These are phyloP conservation scores for Cordyceps fumosorosea DNA, from an alignment of 2,329 filamentous ascomycete genomes.

Conservation along the genomic window DNA sequence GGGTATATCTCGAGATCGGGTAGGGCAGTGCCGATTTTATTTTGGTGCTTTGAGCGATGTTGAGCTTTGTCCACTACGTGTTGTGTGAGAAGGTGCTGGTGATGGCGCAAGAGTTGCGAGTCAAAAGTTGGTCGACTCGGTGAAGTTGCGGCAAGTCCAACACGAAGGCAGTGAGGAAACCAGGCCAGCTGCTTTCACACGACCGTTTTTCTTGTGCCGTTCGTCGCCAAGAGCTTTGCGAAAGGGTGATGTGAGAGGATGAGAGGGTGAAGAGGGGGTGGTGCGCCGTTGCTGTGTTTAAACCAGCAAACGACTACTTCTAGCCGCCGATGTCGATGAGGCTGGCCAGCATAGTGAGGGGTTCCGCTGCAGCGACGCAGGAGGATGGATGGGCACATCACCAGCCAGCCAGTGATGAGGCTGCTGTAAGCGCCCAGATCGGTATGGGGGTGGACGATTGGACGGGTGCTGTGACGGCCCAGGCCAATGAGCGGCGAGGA, in stretches of 20 bases:
- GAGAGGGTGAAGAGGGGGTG: background rate
- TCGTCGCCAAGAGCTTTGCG: background rate
- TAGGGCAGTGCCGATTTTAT: too few relatives aligned
- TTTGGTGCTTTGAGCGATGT: background rate
- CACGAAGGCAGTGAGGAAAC: background rate
- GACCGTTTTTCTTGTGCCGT: background rate
- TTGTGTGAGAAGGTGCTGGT: background rate
- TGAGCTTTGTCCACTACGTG: background rate
- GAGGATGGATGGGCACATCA: background rate
- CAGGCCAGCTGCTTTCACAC: slow-evolving; percentile 6
- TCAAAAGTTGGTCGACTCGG: background rate
- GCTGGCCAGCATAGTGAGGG: slow-evolving; percentile 4
- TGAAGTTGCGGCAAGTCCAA: background rate
- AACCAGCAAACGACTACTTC: background rate
- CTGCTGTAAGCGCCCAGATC: slow-evolving; percentile 13
- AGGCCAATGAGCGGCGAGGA: slow-evolving; percentile 6
- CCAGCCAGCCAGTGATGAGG: slow-evolving; percentile 7
- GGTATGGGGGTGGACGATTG: slow-evolving; percentile 8
- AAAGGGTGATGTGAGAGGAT: background rate
- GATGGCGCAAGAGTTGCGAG: background rate
- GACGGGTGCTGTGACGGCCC: background rate
- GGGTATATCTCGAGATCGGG: too few relatives aligned
- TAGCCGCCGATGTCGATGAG: background rate
- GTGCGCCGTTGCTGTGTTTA: slow-evolving; percentile 1
- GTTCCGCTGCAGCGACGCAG: background rate